Conservation (phyloP, 1,139 yeast species). For the Diutina scorzettiae region DNA sequence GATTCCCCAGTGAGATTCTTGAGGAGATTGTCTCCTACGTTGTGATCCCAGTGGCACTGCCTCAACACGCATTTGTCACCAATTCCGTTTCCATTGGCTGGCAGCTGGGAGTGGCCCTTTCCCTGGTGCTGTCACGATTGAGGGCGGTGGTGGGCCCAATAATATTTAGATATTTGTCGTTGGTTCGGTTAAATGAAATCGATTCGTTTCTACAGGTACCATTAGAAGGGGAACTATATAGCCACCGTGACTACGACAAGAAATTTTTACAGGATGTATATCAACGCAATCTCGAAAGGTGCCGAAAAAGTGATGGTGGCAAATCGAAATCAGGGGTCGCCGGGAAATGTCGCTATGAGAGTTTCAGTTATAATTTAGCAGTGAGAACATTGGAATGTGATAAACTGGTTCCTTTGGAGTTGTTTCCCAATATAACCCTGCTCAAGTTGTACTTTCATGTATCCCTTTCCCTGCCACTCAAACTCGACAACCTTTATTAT, state of each 20-base stretch:
- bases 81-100: neutral
- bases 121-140: neutral
- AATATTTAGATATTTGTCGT: neutral
- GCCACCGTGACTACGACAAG: neutral
- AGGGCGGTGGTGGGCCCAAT: neutral
- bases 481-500: neutral
- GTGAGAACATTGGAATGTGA: neutral
- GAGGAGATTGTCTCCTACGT: neutral
- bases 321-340: neutral
- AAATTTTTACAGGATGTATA: neutral
- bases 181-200: neutral
- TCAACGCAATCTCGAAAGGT: neutral
- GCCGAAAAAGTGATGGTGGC: neutral
- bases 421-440: neutral
- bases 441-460: neutral
- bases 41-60: neutral
- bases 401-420: neutral
- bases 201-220: neutral
- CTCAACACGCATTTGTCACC: neutral
- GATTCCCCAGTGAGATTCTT: neutral
- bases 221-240: neutral
- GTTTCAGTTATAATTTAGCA: neutral
- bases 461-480: neutral
- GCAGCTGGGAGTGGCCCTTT: neutral
- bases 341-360: neutral